phyloP scores from a whole-genome alignment of 164 flowering plant genomes.

The Malania oleifera region DNA sequence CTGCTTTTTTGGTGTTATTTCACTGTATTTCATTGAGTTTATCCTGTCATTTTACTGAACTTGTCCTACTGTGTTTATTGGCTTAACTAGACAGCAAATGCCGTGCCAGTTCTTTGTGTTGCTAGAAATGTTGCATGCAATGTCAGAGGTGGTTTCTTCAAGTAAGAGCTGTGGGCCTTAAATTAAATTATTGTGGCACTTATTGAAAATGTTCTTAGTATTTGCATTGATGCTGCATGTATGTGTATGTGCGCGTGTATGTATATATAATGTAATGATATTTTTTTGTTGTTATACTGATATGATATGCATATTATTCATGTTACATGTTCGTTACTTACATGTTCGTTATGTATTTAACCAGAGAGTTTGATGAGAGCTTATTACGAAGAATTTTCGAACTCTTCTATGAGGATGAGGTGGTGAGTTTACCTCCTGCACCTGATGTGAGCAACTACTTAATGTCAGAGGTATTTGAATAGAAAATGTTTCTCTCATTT shows the following conservation, averaged over 20 bases:
- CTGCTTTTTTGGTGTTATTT: neutral
- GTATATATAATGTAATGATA: too few relatives aligned
- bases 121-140: slow-evolving; percentile 99
- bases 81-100: slow-evolving; percentile 58
- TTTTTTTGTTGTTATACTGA: neutral
- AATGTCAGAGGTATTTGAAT: slow-evolving; percentile 62
- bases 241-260: too few relatives aligned
- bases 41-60: neutral
- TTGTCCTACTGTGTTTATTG: neutral
- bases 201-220: neutral
- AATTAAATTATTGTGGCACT: neutral
- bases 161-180: slow-evolving; percentile 40
- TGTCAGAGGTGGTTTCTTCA: slow-evolving; percentile 91
- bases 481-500: slow-evolving; percentile 3
- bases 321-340: neutral
- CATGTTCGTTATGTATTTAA: slow-evolving; percentile 2
- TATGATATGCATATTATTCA: neutral
- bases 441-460: slow-evolving; percentile 91
- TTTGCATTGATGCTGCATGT: neutral
- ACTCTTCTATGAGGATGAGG: slow-evolving; percentile 73
- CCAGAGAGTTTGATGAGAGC: slow-evolving; percentile 86
- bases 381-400: slow-evolving; percentile 53
- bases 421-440: slow-evolving; percentile 53
- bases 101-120: slow-evolving; percentile 90
- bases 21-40: neutral